Percentiles rank a stretch among this genome's conserved stretches.
These are phyloP conservation scores for Kwoniella sp. DNA, from an alignment of 768 basidiomycete genomes.

Conservation along the genomic window DNA sequence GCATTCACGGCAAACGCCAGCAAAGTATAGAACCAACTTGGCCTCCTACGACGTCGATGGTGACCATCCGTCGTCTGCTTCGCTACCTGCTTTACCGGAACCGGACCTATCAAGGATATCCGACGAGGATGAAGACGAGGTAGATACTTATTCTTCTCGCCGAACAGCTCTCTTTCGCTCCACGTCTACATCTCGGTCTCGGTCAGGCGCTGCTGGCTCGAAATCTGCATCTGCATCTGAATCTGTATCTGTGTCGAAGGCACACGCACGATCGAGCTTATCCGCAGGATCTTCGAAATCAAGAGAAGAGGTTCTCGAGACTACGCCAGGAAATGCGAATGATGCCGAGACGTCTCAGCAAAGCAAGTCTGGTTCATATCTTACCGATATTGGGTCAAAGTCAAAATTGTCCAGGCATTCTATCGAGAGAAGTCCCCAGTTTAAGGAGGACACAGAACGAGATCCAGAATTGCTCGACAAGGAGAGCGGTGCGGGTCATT, in stretches of 20 bases:
- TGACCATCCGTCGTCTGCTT: constrained; percentile 7
- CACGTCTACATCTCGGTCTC: background rate
- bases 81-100: constrained; percentile 39
- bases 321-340: background rate
- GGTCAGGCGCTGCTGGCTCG: no score
- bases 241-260: background rate
- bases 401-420: constrained; percentile 11
- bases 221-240: constrained; percentile 14
- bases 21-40: constrained; percentile 6
- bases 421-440: background rate
- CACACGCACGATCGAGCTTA: background rate
- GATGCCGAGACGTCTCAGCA: background rate
- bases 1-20: background rate
- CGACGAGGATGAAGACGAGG: constrained; percentile 25
- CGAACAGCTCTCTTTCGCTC: constrained; percentile 37
- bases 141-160: constrained; percentile 35
- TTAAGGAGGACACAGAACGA: background rate
- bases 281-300: background rate
- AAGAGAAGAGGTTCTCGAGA: background rate
- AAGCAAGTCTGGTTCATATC: constrained; percentile 7
- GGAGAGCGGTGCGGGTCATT: background rate
- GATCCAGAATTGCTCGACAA: background rate
- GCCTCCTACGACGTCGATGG: background rate
- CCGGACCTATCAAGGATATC: constrained; percentile 16
- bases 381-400: background rate